Evolutionary conservation across 1,284 basidiomycete genomes (phyloP).

Genomic region (Waitea zeae): DNA sequence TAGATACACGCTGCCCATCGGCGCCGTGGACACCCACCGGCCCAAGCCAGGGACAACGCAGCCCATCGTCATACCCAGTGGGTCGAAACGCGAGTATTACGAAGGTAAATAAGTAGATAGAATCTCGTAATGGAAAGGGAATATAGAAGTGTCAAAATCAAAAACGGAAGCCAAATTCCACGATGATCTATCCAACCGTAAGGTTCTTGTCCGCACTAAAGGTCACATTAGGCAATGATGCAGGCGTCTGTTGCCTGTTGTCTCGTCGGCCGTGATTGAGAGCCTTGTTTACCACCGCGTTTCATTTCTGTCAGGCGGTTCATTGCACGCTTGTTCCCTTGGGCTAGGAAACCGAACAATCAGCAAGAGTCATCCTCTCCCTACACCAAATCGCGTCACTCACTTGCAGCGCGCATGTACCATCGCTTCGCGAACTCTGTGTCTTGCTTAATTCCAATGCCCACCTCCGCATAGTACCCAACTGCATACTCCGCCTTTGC

Average conservation of each 20-base stretch:
- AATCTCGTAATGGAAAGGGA: background rate
- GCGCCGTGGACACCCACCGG: constrained; percentile 85
- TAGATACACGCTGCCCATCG: constrained; percentile 75
- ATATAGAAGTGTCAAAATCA: background rate
- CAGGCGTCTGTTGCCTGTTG: constrained; percentile 89
- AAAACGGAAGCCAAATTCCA: too few relatives aligned
- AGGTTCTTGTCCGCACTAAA: too few relatives aligned
- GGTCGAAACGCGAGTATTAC: constrained; percentile 18
- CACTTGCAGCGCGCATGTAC: constrained; percentile 97
- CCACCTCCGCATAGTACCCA: constrained; percentile 94
- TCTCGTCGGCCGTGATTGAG: constrained; percentile 69
- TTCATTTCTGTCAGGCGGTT: constrained; percentile 87
- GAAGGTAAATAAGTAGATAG: constrained; percentile 6
- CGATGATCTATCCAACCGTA: background rate
- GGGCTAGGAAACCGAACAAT: constrained; percentile 45
- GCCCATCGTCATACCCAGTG: constrained; percentile 14
- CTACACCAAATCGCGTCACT: too few relatives aligned
- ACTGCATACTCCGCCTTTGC: constrained; percentile 94
- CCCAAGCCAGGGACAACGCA: constrained; percentile 53
- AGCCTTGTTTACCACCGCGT: constrained; percentile 55
- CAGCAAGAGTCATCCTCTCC: too few relatives aligned
- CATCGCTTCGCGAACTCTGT: constrained; percentile 92
- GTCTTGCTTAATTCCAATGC: constrained; percentile 94
- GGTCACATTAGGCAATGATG: constrained; percentile 58
- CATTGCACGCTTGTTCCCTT: constrained; percentile 93